Evolutionary conservation across 73 alveolate species (phyloP).

Genomic region (Paramecium bursaria): DNA sequence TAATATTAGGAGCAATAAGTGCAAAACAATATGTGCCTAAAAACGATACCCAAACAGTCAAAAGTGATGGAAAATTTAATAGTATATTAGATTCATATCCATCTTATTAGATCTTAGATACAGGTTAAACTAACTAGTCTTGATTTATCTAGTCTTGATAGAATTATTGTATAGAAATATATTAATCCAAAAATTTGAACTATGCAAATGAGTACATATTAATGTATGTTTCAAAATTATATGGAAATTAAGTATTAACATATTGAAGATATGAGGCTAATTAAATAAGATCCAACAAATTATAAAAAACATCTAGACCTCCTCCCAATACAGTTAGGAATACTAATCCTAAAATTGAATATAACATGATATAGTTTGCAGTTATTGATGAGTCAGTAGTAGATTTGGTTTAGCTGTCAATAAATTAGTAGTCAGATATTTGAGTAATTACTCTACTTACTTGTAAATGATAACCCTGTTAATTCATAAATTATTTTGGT

Average conservation of each 20-base stretch:
- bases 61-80: background rate
- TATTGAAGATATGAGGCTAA: constrained; percentile 3
- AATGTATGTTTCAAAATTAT: background rate
- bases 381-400: too few relatives aligned
- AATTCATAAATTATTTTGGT: too few relatives aligned
- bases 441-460: too few relatives aligned
- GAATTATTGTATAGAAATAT: too few relatives aligned
- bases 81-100: background rate
- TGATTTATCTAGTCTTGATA: background rate
- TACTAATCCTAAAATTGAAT: too few relatives aligned
- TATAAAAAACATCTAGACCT: constrained; percentile 10
- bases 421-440: too few relatives aligned
- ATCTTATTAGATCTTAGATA: background rate
- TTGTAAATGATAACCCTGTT: too few relatives aligned
- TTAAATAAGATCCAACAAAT: constrained; percentile 11
- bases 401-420: too few relatives aligned
- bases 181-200: background rate
- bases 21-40: background rate
- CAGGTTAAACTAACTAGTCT: background rate
- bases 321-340: background rate
- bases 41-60: background rate
- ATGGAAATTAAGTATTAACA: constrained; percentile 1
- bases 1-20: background rate
- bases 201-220: background rate
- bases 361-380: too few relatives aligned